Evolutionary conservation across 306 rosid species (phyloP), one percentile per base, ranked within the genome.

Genomic region (Medicago arabica): DNA sequence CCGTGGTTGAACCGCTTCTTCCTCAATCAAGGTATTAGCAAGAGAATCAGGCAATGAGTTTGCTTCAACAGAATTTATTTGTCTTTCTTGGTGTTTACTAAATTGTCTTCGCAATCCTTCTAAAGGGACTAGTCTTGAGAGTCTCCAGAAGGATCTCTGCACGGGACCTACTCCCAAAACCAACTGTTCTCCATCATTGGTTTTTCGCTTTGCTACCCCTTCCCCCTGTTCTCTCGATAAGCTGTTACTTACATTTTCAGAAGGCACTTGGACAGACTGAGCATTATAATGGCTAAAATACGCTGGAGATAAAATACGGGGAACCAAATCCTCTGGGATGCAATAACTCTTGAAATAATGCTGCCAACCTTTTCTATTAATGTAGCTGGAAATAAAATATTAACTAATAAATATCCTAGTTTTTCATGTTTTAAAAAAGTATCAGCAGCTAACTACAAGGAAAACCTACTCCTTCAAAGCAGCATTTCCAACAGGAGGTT

Each of bases 401-500:
- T 18, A 68, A 31, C 39, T 7, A 28, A 71, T 39, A 13, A 72
- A 78, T 57, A 78, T 47, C 23, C n/a, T 54, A 69, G 8, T 74
- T 50, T 41, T 78, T 19, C 39, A 49, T 40, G 34, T 66, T 78
- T 59, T 40, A 16, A 51, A 11, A 41, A 5, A 72, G 41, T 43
- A 78, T 39, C 11, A 11, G 70, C 18, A 80, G 17, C 44, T 53
- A 72, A 25, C 38, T 36, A 61, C 71, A 67, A 31, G 47, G 43
- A 80, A 76, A 65, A 82, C 96, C 23, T 89, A 95, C 99, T 95
- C 97, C 89, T 90, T 95, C 77, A 95, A 83, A 84, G 99, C 97
- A 82, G 97, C 96, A 89, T 95, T 95, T 69, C 99, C 99, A 76
- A 95, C 99, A 18, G 99, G 93, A 15, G 97, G 99, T 86, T 95